Conservation (phyloP, 2,329 filamentous ascomycete species). For the Aspergillus nomiae region DNA sequence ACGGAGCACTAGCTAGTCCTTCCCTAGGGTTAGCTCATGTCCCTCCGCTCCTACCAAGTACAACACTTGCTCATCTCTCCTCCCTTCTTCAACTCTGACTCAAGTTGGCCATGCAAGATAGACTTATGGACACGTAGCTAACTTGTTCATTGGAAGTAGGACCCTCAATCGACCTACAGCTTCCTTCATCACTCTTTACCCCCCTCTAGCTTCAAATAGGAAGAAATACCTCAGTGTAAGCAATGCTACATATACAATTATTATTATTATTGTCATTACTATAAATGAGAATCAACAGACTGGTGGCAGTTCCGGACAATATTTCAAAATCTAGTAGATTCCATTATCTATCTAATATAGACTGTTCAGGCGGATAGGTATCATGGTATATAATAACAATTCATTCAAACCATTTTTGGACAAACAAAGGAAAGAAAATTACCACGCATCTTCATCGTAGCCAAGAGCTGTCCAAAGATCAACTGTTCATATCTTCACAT, state of each 20-base stretch:
- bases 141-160: neutral
- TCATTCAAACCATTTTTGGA: neutral
- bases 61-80: neutral
- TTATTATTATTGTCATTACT: neutral
- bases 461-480: neutral
- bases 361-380: constrained; percentile 5
- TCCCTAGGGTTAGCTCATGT: neutral
- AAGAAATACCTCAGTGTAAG: neutral
- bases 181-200: neutral
- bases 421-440: neutral
- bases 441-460: neutral
- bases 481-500: constrained; percentile 1
- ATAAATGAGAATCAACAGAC: neutral
- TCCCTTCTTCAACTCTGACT: neutral
- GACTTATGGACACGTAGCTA: neutral
- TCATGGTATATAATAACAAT: constrained; percentile 7
- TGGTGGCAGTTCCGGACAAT: neutral
- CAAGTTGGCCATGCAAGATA: neutral
- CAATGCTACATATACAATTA: neutral
- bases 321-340: neutral
- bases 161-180: too few species aligned
- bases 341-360: neutral
- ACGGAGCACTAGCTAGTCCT: neutral
- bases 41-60: neutral
- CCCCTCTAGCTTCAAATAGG: neutral